These are phyloP conservation scores for Schizochytrium sp. DNA, from an alignment of 108 stramenopile species.

Conservation along the genomic window DNA sequence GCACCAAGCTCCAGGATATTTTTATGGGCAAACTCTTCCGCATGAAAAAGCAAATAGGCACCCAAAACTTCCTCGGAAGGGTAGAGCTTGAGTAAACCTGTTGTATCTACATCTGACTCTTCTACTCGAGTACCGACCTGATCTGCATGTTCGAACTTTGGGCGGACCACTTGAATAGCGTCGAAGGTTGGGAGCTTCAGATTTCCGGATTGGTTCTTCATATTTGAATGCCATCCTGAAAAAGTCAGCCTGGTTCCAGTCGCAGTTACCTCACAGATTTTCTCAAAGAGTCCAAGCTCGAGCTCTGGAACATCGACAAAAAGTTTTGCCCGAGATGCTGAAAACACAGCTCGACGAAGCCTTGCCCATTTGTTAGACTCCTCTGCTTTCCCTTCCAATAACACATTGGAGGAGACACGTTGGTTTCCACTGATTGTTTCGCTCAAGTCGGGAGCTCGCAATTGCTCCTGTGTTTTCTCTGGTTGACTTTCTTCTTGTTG, in stretches of 20 bases:
- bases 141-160: not conserved
- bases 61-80: constrained; percentile 34
- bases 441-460: too few species aligned
- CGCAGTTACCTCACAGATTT: not conserved
- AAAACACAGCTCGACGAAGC: constrained; percentile 28
- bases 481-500: too few species aligned
- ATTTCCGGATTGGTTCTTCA: too few species aligned
- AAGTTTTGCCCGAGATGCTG: not conserved
- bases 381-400: too few species aligned
- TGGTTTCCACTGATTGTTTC: too few species aligned
- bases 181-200: not conserved
- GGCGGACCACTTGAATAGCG: not conserved
- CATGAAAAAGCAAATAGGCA: not conserved
- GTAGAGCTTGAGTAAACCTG: constrained; percentile 49
- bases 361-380: not conserved
- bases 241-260: not conserved
- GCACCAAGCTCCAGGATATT: constrained; percentile 47
- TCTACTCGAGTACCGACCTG: not conserved
- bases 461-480: too few species aligned
- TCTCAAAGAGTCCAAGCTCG: constrained; percentile 25
- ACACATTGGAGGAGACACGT: too few species aligned
- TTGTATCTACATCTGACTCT: not conserved
- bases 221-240: not conserved
- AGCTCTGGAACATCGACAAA: constrained; percentile 34
- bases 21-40: not conserved